Conservation (phyloP, 169 alveolate species). For the Plasmodium blacklocki region DNA sequence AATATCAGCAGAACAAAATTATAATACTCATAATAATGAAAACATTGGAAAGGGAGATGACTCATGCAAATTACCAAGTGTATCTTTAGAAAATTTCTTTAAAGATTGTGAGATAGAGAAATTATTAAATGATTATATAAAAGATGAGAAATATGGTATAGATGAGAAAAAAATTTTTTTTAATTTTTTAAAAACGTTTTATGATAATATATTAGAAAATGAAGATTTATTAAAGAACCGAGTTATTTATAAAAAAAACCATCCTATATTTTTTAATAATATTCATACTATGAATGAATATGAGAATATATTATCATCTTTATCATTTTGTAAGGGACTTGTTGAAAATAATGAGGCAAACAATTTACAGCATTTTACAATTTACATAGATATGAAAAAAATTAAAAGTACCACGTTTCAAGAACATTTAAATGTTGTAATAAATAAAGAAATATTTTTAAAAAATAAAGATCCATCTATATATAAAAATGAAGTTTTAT, state of each 20-base stretch:
- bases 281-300: conserved; percentile 13
- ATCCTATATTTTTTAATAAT: conserved; percentile 11
- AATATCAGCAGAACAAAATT: too few species aligned
- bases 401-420: conserved; percentile 23
- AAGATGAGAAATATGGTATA: conserved; percentile 35
- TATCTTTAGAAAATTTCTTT: conserved; percentile 65
- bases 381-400: conserved; percentile 36
- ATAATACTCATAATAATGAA: too few species aligned
- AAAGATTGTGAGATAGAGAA: conserved; percentile 30
- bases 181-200: conserved; percentile 19
- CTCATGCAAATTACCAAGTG: conserved; percentile 55
- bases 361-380: conserved; percentile 33
- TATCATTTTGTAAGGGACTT: conserved; percentile 40
- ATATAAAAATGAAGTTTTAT: conserved; percentile 22
- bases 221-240: conserved; percentile 41
- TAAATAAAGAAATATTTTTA: conserved; percentile 52
- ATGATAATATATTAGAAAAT: conserved; percentile 35
- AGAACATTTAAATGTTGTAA: conserved; percentile 40
- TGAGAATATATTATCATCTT: conserved; percentile 34
- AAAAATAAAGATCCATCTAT: conserved; percentile 43
- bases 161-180: conserved; percentile 51
- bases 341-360: conserved; percentile 54
- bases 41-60: not conserved
- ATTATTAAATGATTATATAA: conserved; percentile 45
- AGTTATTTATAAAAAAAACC: conserved; percentile 19